Evolutionary conservation across 352 stramenopile species (phyloP).

Genomic region (Globisporangium mamillatum): DNA sequence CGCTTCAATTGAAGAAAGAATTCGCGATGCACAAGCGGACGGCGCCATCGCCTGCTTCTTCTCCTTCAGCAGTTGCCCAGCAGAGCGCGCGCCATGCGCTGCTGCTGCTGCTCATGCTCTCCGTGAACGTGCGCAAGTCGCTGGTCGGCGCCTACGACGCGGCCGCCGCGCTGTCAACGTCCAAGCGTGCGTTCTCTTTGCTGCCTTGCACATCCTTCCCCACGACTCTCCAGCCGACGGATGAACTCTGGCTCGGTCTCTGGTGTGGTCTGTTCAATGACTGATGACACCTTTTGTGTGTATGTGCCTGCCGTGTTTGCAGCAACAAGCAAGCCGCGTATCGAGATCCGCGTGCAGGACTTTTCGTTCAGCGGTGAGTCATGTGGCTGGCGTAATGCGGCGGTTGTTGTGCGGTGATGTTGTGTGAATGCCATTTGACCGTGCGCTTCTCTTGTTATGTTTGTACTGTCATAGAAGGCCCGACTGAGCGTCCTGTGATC

Average conservation of each 20-base stretch:
- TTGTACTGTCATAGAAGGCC: conserved; percentile 32
- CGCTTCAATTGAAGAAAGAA: background rate
- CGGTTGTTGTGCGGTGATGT: background rate
- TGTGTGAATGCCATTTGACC: conserved; percentile 13
- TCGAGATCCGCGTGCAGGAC: conserved; percentile 17
- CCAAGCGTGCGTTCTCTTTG: conserved; percentile 14
- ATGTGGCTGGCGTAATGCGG: background rate
- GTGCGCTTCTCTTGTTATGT: background rate
- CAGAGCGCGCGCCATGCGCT: conserved; percentile 21
- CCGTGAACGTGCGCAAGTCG: conserved; percentile 23
- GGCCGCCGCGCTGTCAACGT: conserved; percentile 4
- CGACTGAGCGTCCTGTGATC: conserved; percentile 36
- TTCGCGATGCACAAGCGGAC: background rate
- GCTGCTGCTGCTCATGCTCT: conserved; percentile 29
- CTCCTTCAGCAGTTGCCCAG: background rate
- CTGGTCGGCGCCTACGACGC: conserved; percentile 24
- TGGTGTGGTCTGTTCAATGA: background rate
- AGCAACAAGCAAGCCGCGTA: conserved; percentile 21
- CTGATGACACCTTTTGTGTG: background rate
- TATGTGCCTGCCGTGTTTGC: conserved; percentile 4
- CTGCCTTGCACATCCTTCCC: background rate
- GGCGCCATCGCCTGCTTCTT: background rate
- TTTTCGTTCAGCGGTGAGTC: conserved; percentile 22
- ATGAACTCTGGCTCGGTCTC: background rate
- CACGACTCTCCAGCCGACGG: background rate